These are phyloP conservation scores for Aspergillus neotritici DNA, from an alignment of 2,329 filamentous ascomycete species.

Conservation along the genomic window DNA sequence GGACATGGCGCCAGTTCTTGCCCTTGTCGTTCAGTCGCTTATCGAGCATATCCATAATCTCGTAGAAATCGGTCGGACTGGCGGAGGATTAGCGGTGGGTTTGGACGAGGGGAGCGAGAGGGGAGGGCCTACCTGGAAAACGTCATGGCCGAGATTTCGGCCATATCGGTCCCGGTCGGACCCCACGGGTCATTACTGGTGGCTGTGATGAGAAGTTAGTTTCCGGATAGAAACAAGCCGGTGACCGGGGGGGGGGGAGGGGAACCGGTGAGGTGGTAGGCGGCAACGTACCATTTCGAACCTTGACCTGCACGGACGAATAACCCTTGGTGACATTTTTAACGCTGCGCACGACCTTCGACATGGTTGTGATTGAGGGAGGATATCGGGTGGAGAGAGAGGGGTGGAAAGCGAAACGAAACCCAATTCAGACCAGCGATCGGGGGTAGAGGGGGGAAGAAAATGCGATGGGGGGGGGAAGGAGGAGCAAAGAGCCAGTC, in stretches of 20 bases:
- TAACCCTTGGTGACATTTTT: slow-evolving; percentile 99
- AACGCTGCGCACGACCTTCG: slow-evolving; percentile 92
- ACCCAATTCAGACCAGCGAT: background rate
- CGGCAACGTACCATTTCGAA: slow-evolving; percentile 74
- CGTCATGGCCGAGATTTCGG: slow-evolving; percentile 94
- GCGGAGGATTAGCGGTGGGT: background rate
- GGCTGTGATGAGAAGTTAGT: slow-evolving; percentile 51
- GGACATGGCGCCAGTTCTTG: slow-evolving; percentile 98
- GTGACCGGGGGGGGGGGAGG: slow-evolving; percentile 2
- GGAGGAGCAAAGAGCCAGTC: slow-evolving; percentile 3
- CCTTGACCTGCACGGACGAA: slow-evolving; percentile 92
- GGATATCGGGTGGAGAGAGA: slow-evolving; percentile 8
- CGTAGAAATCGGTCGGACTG: slow-evolving; percentile 94
- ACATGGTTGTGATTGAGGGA: slow-evolving; percentile 56
- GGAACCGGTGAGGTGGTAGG: background rate
- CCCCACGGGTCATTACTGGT: slow-evolving; percentile 99
- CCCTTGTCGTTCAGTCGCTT: slow-evolving; percentile 98
- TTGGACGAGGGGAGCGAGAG: background rate
- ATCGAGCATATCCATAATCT: slow-evolving; percentile 99
- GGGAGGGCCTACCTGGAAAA: slow-evolving; percentile 76
- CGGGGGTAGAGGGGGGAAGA: background rate
- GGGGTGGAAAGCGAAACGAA: background rate
- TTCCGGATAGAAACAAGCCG: too few species aligned
- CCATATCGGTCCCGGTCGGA: slow-evolving; percentile 96
- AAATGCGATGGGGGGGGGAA: slow-evolving; percentile 4